phyloP scores from a whole-genome alignment of 139 green algal species.

The Chlamydomonas applanata region DNA sequence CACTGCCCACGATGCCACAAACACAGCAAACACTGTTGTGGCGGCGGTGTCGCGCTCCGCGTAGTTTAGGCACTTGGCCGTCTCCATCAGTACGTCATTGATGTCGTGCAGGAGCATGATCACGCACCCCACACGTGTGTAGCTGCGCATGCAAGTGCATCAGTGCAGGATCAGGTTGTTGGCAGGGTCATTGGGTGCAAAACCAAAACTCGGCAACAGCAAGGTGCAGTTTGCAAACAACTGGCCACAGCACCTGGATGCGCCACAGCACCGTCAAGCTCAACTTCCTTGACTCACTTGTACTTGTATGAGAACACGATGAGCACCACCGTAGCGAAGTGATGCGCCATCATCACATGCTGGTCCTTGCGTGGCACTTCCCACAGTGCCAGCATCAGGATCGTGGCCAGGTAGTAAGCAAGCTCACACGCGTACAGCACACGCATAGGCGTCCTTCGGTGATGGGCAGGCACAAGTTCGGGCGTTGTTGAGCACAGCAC shows the following conservation, averaged over 20 bases:
- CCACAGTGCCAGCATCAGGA: constrained; percentile 64
- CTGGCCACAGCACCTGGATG: not conserved
- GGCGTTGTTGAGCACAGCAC: not conserved
- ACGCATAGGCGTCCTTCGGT: constrained; percentile 41
- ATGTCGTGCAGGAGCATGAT: constrained; percentile 84
- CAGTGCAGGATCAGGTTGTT: too few relatives aligned
- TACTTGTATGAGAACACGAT: constrained; percentile 60
- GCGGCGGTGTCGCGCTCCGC: constrained; percentile 30
- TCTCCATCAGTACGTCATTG: constrained; percentile 77
- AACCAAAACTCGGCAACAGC: not conserved
- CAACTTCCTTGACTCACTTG: constrained; percentile 44
- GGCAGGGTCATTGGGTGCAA: not conserved
- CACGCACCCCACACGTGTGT: constrained; percentile 63
- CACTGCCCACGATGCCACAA: constrained; percentile 57
- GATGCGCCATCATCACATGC: constrained; percentile 67
- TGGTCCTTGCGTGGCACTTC: constrained; percentile 70
- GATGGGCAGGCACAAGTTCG: not conserved
- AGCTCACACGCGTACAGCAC: constrained; percentile 52
- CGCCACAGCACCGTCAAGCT: too few relatives aligned
- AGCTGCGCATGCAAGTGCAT: constrained; percentile 41
- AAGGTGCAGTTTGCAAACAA: not conserved
- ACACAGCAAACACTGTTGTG: constrained; percentile 47
- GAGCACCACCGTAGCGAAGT: constrained; percentile 52
- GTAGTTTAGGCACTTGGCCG: constrained; percentile 75
- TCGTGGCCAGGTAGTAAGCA: constrained; percentile 53